A percentile compares a stretch with the other conserved stretches of the same genome.
Conservation (phyloP, 192 early-diverging fungal species). For the Coemansia sp. region DNA sequence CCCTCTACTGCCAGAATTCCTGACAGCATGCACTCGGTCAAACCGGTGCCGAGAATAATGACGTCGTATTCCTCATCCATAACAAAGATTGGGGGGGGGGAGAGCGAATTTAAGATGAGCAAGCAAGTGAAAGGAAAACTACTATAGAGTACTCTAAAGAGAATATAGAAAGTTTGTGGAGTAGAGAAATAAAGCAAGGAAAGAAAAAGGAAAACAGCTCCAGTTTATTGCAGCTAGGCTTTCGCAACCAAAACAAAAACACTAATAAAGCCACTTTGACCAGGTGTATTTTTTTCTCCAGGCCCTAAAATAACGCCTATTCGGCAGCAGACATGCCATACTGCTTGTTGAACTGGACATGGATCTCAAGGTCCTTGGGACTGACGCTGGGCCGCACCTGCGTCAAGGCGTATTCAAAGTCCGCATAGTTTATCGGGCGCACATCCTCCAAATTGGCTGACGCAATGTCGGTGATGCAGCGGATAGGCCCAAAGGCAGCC, state of each 20-base stretch:
- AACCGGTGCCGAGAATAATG: conserved; percentile 83
- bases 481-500: conserved; percentile 71
- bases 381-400: conserved; percentile 86
- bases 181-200: background rate
- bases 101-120: conserved; percentile 1
- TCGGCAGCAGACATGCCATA: conserved; percentile 59
- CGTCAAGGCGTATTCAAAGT: conserved; percentile 78
- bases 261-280: background rate
- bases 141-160: background rate
- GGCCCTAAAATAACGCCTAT: background rate
- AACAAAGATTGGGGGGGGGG: background rate
- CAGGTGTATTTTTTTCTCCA: background rate
- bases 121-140: conserved; percentile 1
- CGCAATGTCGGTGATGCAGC: conserved; percentile 63
- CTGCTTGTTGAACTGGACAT: conserved; percentile 68
- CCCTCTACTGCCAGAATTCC: conserved; percentile 85
- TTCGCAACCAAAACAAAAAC: conserved; percentile 10
- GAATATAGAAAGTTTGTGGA: background rate
- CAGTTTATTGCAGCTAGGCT: background rate
- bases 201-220: conserved; percentile 2
- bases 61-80: conserved; percentile 90
- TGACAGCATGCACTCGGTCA: conserved; percentile 88
- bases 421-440: conserved; percentile 67
- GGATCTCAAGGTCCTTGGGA: conserved; percentile 71
- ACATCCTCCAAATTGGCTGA: conserved; percentile 61